Evolutionary conservation across 306 rosid species (phyloP), one percentile per base, ranked within the genome.

Genomic region (Crotalaria pallida): DNA sequence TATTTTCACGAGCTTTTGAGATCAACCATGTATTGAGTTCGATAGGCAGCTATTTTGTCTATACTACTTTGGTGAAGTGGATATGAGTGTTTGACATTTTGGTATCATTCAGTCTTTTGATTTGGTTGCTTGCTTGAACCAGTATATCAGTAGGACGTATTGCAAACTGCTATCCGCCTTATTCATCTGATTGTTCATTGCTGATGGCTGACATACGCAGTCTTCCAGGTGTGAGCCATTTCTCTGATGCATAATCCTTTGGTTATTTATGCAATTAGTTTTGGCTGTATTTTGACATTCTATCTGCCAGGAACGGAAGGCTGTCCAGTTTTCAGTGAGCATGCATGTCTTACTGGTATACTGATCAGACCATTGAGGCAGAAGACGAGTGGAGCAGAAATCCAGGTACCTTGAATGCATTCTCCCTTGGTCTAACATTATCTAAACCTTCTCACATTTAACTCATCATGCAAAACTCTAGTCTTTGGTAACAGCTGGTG

Each of bases 121-220:
- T 78, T 71, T 80, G 60, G 65, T 81, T 61, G 52, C 77, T 76
- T 82, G 61, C 70, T 65, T 81, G 76, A 75, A 63, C 77, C 87
- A 93, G 98, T 72, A 80, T 90, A 83, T 88, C 94, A 31, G 86
- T 90, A 59, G 98, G 98, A 72, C 81, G 88, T 71, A 84, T 88
- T 74, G 83, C 97, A 80, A 94, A 94, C 77, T 84, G 88, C 84
- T 87, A 85, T 82, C 97, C 97, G 38, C 81, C 96, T 69, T 72
- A 50, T 77, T 88, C 98, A 69, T 72, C 83, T 18, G 75, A 47
- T 52, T 82, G 70, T 67, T 88, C 92, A 44, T 83, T 94, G 87
- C 83, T 94, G 79, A 94, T 94, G 96, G 98, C 90, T 33, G 98
- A 94, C 86, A 80, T 88, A 24, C 96, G 92, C 40, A 79, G 89